Conservation (phyloP, 371 early-diverging fungal genomes). For the Syncephalastrum contaminatum region DNA sequence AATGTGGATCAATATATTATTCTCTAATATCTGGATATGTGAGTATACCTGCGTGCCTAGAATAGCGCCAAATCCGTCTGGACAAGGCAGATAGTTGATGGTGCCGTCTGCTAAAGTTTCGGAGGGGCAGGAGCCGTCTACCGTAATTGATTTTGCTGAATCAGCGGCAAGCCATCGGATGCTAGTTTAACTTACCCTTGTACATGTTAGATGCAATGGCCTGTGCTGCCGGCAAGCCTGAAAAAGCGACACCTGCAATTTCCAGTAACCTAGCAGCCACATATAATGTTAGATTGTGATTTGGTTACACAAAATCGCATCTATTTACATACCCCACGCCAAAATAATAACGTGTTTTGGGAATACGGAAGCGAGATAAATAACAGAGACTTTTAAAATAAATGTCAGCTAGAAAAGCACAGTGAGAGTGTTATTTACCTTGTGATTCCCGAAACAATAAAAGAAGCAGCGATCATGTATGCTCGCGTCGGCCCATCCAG, state of each 20-base stretch:
- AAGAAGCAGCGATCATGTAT: slow-evolving; percentile 43
- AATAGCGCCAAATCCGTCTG: slow-evolving; percentile 52
- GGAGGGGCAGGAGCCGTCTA: slow-evolving; percentile 44
- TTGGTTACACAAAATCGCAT: not conserved
- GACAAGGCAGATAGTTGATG: slow-evolving; percentile 44
- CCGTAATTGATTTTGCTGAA: no score
- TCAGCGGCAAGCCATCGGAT: no score
- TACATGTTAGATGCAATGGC: slow-evolving; percentile 32
- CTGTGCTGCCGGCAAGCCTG: slow-evolving; percentile 19
- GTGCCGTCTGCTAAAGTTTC: slow-evolving; percentile 37
- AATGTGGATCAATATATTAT: not conserved
- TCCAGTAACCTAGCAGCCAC: slow-evolving; percentile 17
- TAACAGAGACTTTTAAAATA: no score
- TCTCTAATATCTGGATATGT: not conserved
- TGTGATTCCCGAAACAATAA: slow-evolving; percentile 27
- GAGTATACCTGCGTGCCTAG: slow-evolving; percentile 39
- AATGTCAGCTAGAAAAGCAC: no score
- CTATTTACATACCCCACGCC: slow-evolving; percentile 23
- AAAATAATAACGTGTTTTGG: slow-evolving; percentile 36
- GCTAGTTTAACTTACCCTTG: not conserved
- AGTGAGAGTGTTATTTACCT: not conserved
- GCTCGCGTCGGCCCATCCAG: slow-evolving; percentile 34
- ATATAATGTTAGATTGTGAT: not conserved
- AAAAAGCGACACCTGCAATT: slow-evolving; percentile 24
- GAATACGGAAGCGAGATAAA: slow-evolving; percentile 34